Evolutionary conservation across 2,329 filamentous ascomycete species (phyloP), one percentile per base, ranked within the genome.

Genomic region (Fusarium sp.): DNA sequence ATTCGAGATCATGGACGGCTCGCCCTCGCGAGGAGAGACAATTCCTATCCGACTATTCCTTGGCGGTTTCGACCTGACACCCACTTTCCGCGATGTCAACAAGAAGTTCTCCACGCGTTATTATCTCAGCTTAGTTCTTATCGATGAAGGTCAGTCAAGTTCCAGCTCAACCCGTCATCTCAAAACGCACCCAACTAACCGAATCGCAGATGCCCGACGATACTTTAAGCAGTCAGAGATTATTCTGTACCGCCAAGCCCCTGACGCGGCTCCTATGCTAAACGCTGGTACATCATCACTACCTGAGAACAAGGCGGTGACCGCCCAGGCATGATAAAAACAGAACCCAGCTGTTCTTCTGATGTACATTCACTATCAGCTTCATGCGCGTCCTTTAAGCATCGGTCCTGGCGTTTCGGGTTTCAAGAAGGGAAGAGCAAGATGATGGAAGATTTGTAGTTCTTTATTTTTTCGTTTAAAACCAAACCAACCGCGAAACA

Each of bases 201-300:
- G 34, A 20, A n/a, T 24, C 22, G 3, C 78, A 95, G 96, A 99
- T 81, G 96, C 96, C 52, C 90, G 96, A 76, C 90, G 96, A 76
- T 99, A 99, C 84, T 99, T 99, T 84, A 99, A 99, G 82, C 96
- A 99, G 82, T 98, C 94, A 55, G 96, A 99, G 83, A 99, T 99
- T 79, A 95, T 98, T 63, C 90, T 99, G 55, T 98, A 92, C 84
- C 91, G 96, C 72, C 96, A 98, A 80, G 86, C 89, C 20, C 88
- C 89, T 9, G 89, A 91, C 69, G 82, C 86, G 25, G 68, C 76
- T 5, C 75, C 77, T 32, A 58, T 77, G 57, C 70, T 73, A 46
- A 73, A 72, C 50, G 80, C 82, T 44, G 82, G 80, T 70, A 81
- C 78, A 50, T 82, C 83, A 54, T 75, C 77, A 54, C 78, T 85